phyloP scores from a whole-genome alignment of 768 basidiomycete genomes.

The Coprinopsis sp. region DNA sequence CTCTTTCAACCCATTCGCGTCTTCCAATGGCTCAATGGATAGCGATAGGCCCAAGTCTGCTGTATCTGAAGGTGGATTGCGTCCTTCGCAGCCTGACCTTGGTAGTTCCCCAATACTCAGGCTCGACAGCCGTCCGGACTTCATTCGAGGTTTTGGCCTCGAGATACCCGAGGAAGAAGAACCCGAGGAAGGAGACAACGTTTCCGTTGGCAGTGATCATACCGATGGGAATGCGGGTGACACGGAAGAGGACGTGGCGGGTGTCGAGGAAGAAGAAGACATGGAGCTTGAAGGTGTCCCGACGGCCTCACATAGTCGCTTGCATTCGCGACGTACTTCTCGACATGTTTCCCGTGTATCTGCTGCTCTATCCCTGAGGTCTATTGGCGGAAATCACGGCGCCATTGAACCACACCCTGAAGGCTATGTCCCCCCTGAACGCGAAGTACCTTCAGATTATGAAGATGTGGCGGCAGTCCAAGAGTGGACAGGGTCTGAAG shows the following conservation, averaged over 20 bases:
- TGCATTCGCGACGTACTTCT: slow-evolving; percentile 49
- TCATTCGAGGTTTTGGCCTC: slow-evolving; percentile 73
- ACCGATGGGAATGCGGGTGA: slow-evolving; percentile 3
- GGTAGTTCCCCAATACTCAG: no score
- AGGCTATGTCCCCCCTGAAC: slow-evolving; percentile 33
- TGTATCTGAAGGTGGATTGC: slow-evolving; percentile 10
- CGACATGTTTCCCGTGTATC: slow-evolving; percentile 66
- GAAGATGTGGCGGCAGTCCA: slow-evolving; percentile 43
- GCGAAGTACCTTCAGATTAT: slow-evolving; percentile 23
- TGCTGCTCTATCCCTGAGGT: slow-evolving; percentile 60
- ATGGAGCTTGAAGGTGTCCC: slow-evolving; percentile 32
- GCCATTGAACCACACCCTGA: slow-evolving; percentile 35
- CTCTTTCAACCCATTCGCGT: slow-evolving; percentile 62
- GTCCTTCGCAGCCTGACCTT: no score
- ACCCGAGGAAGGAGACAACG: slow-evolving; percentile 19
- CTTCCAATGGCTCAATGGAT: slow-evolving; percentile 35
- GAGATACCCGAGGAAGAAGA: slow-evolving; percentile 52
- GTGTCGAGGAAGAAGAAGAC: slow-evolving; percentile 27
- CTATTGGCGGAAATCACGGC: slow-evolving; percentile 50
- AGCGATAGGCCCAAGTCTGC: slow-evolving; percentile 12
- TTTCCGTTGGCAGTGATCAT: slow-evolving; percentile 1
- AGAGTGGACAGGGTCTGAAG: slow-evolving; percentile 82
- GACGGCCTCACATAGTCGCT: slow-evolving; percentile 25
- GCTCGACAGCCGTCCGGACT: slow-evolving; percentile 62
- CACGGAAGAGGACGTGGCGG: slow-evolving; percentile 19